These are phyloP conservation scores for Populus hybrid DNA, from an alignment of 441 rosid species.

Conservation along the genomic window DNA sequence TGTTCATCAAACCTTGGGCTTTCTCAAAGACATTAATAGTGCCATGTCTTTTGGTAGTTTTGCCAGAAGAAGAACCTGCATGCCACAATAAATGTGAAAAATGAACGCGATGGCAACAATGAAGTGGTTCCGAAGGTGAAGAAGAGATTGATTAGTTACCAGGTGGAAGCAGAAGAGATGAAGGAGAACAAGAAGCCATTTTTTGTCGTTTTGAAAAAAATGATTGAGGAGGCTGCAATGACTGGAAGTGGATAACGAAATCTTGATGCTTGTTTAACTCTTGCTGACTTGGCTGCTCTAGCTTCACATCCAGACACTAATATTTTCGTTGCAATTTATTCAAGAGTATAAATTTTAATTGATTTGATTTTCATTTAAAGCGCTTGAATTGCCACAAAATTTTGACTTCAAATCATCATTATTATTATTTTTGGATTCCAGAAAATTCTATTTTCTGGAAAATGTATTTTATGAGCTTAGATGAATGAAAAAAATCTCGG, in stretches of 20 bases:
- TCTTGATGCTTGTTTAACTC: conserved; percentile 15
- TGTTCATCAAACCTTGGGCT: conserved; percentile 21
- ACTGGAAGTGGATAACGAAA: conserved; percentile 52
- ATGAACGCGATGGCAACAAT: background rate
- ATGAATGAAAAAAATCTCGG: too few relatives aligned
- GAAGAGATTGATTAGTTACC: conserved; percentile 28
- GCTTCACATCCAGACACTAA: background rate
- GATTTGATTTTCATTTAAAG: background rate
- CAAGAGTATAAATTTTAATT: background rate
- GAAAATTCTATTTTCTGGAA: too few relatives aligned
- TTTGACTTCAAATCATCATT: too few relatives aligned
- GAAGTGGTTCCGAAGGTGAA: background rate
- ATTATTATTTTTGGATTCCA: too few relatives aligned
- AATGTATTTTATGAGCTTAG: too few relatives aligned
- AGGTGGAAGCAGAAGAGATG: conserved; percentile 48
- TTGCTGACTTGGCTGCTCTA: conserved; percentile 8
- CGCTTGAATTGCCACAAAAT: too few relatives aligned
- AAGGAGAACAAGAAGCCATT: conserved; percentile 33
- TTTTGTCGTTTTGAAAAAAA: background rate
- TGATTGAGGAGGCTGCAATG: conserved; percentile 10
- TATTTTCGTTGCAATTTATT: background rate
- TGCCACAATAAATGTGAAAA: conserved; percentile 16
- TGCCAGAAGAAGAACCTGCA: conserved; percentile 43
- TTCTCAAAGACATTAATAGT: conserved; percentile 12
- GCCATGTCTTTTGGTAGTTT: conserved; percentile 24